Percentiles rank a stretch among this genome's conserved stretches.
These are phyloP conservation scores for Cucurbita ficifolia DNA, from an alignment of 306 rosid species.

Conservation along the genomic window DNA sequence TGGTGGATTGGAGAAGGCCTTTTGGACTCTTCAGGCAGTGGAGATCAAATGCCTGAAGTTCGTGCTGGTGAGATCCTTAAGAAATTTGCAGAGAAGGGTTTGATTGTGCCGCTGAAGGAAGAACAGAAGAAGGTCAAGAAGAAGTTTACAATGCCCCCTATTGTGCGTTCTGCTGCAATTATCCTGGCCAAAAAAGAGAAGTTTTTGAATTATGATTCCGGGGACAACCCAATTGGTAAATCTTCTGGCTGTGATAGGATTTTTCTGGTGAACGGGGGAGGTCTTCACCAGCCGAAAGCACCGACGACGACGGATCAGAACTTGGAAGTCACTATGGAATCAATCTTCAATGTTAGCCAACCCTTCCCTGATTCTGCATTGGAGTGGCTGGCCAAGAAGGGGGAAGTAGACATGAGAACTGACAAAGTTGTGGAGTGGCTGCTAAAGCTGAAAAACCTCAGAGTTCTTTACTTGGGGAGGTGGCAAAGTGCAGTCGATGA, in stretches of 20 bases:
- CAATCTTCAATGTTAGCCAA: slow-evolving; percentile 19
- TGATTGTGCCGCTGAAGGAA: slow-evolving; percentile 8
- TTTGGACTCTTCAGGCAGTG: neutral
- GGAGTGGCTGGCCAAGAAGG: slow-evolving; percentile 1
- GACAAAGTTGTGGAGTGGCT: slow-evolving; percentile 12
- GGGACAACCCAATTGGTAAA: neutral
- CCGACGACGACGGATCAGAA: neutral
- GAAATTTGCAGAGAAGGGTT: neutral
- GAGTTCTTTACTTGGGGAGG: slow-evolving; percentile 21
- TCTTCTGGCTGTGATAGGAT: neutral
- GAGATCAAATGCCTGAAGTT: neutral
- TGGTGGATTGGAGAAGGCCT: slow-evolving; percentile 26
- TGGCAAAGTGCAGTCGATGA: slow-evolving; percentile 13
- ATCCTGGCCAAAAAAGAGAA: neutral
- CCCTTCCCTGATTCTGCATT: slow-evolving; percentile 13
- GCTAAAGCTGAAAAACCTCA: slow-evolving; percentile 6
- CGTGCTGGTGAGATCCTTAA: neutral
- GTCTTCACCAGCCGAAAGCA: neutral
- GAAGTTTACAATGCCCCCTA: slow-evolving; percentile 8
- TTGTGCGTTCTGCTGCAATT: slow-evolving; percentile 17
- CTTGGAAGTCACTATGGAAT: neutral
- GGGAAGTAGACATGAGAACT: neutral
- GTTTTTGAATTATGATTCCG: slow-evolving; percentile 2
- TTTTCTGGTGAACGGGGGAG: neutral
- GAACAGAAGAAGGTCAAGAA: neutral